Conservation (phyloP, 73 alveolate species). For the Uronychia binucleata region DNA sequence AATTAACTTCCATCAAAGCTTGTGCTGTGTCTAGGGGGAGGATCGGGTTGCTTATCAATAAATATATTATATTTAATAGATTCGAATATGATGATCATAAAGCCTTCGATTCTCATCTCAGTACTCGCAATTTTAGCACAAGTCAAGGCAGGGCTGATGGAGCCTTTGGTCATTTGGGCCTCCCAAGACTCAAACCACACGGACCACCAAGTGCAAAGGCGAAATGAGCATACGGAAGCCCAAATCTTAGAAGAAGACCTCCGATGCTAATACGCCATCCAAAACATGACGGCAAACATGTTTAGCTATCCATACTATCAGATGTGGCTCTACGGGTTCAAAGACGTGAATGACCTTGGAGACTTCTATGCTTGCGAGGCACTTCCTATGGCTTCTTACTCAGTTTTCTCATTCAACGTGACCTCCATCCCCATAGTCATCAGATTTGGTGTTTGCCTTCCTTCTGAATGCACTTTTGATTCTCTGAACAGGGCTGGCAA, state of each 20-base stretch:
- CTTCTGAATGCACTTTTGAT: conserved; percentile 7
- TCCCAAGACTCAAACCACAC: too few species aligned
- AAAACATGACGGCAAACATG: background rate
- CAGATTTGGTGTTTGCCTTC: conserved; percentile 33
- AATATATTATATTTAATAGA: too few species aligned
- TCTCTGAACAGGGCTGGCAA: conserved; percentile 4
- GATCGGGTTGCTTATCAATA: too few species aligned
- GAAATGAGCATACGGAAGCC: too few species aligned
- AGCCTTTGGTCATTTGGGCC: too few species aligned
- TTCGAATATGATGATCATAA: too few species aligned
- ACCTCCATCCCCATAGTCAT: conserved; percentile 5
- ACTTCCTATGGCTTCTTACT: conserved; percentile 7
- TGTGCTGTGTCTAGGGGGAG: too few species aligned
- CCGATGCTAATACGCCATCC: background rate
- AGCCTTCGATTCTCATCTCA: too few species aligned
- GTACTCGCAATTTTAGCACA: too few species aligned
- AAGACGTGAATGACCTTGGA: conserved; percentile 22
- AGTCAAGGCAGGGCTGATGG: too few species aligned
- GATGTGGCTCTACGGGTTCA: background rate
- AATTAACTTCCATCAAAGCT: too few species aligned
- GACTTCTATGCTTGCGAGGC: conserved; percentile 4
- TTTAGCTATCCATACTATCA: background rate
- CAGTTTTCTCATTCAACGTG: background rate
- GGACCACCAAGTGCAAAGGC: too few species aligned
- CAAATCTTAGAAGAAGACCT: background rate